phyloP scores from a whole-genome alignment of 176 grass and related monocot genomes.

The Aegilops umbellulata region DNA sequence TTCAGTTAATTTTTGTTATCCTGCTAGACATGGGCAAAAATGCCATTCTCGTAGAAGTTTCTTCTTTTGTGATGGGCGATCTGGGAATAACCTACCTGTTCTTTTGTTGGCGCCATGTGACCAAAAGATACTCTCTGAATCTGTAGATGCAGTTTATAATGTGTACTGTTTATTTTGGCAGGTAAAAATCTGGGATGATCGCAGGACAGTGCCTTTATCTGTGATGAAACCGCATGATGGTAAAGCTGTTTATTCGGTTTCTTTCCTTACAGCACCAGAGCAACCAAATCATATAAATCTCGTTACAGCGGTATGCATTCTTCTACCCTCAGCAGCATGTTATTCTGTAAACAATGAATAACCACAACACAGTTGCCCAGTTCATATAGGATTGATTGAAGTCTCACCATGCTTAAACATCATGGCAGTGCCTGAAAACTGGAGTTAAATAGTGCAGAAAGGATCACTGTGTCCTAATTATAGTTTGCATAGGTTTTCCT shows the following conservation, averaged over 20 bases:
- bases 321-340: neutral
- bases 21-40: neutral
- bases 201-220: constrained; percentile 54
- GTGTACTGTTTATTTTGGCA: constrained; percentile 29
- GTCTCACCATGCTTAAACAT: neutral
- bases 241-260: constrained; percentile 74
- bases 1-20: neutral
- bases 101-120: constrained; percentile 10
- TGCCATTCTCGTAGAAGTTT: neutral
- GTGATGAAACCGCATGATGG: constrained; percentile 78
- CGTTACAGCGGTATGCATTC: constrained; percentile 76
- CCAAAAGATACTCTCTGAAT: neutral
- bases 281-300: constrained; percentile 92
- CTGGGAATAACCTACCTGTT: neutral
- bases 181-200: constrained; percentile 98
- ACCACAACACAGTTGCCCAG: neutral
- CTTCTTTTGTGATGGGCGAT: neutral
- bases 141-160: constrained; percentile 2
- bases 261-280: constrained; percentile 77
- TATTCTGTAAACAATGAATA: constrained; percentile 20
- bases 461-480: neutral
- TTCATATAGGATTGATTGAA: neutral
- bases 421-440: constrained; percentile 1
- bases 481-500: neutral
- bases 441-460: neutral